These are phyloP conservation scores for Plasmodium blacklocki DNA, from an alignment of 169 alveolate genomes.

Conservation along the genomic window DNA sequence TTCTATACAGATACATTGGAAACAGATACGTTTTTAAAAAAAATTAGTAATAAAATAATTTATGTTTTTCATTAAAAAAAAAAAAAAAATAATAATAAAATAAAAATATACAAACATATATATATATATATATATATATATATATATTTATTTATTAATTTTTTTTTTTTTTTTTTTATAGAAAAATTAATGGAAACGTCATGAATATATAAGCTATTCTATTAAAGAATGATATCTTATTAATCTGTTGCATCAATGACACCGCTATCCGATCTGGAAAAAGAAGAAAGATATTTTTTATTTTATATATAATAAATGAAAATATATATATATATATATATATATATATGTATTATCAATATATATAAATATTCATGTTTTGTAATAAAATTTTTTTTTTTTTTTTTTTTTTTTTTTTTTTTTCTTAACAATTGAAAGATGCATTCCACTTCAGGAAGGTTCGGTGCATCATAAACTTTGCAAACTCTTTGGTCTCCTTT, in stretches of 20 bases:
- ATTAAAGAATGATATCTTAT: not conserved
- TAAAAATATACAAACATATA: not conserved
- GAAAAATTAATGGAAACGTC: constrained; percentile 62
- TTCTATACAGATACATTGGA: constrained; percentile 40
- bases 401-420: constrained; percentile 11
- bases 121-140: not conserved
- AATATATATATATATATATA: not conserved
- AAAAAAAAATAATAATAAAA: constrained; percentile 11
- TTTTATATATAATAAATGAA: not conserved
- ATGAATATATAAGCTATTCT: not conserved
- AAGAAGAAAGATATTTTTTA: not conserved
- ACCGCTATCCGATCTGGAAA: constrained; percentile 77
- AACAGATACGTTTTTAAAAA: constrained; percentile 24
- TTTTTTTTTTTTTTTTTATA: too few relatives aligned
- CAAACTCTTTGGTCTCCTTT: constrained; percentile 96
- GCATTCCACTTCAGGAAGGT: constrained; percentile 97
- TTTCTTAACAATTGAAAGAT: constrained; percentile 86
- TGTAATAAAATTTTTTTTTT: not conserved
- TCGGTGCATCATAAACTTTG: constrained; percentile 97
- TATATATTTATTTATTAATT: not conserved
- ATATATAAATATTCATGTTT: not conserved
- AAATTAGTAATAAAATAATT: constrained; percentile 48
- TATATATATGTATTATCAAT: not conserved
- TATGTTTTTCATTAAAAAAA: not conserved
- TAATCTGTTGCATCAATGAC: constrained; percentile 77